phyloP scores from a whole-genome alignment of 148 eudicot genomes.

The Fagopyrum homotropicum region DNA sequence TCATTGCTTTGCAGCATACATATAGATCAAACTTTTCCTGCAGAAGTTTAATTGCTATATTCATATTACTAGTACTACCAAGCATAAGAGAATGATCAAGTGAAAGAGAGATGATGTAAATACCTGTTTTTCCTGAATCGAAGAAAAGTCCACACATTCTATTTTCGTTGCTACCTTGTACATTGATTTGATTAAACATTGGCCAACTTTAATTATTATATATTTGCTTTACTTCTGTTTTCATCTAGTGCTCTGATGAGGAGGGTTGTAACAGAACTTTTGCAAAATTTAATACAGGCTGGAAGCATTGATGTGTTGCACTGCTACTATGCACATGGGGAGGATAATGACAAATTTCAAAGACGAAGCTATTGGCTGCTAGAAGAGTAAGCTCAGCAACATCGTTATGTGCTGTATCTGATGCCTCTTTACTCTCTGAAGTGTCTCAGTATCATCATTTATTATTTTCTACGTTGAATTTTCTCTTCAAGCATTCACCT shows the following conservation, averaged over 20 bases:
- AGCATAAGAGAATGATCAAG: not conserved
- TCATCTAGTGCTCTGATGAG: not conserved
- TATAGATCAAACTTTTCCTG: not conserved
- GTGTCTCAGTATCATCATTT: conserved; percentile 2
- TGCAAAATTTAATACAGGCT: conserved; percentile 26
- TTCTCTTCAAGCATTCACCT: not conserved
- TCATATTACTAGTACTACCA: not conserved
- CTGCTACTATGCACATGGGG: conserved; percentile 78
- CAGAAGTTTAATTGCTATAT: not conserved
- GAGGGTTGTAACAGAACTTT: not conserved
- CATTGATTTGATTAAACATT: not conserved
- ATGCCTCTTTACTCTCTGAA: not conserved
- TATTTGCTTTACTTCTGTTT: not conserved
- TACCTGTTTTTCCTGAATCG: not conserved
- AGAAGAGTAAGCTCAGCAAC: conserved; percentile 47
- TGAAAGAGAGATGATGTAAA: not conserved
- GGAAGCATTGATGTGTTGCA: conserved; percentile 68
- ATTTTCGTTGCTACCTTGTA: not conserved
- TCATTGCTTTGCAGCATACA: not conserved
- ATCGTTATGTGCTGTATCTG: not conserved
- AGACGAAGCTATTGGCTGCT: conserved; percentile 74
- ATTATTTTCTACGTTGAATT: not conserved
- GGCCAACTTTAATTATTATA: not conserved
- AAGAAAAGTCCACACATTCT: not conserved
- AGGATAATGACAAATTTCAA: conserved; percentile 59